Evolutionary conservation across 371 early-diverging fungal genomes (phyloP).

Genomic region (Rhizopus microsporus): DNA sequence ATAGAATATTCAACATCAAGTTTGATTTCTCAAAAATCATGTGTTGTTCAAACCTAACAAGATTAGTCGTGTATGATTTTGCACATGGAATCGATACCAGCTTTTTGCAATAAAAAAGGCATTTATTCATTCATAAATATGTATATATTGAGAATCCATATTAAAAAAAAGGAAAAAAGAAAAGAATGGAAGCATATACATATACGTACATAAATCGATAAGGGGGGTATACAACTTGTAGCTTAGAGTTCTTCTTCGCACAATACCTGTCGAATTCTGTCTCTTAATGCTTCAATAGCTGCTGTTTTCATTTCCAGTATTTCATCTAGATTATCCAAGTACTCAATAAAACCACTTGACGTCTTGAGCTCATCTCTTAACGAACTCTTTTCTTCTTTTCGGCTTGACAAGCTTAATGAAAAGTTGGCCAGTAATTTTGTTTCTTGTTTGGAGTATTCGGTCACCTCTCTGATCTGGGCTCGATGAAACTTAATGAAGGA

Average conservation of each 20-base stretch:
- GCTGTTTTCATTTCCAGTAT: conserved; percentile 59
- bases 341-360: conserved; percentile 41
- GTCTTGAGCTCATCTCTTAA: conserved; percentile 24
- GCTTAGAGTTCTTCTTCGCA: conserved; percentile 31
- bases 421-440: conserved; percentile 79
- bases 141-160: no score
- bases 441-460: conserved; percentile 80
- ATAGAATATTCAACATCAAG: conserved; percentile 85
- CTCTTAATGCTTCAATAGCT: conserved; percentile 51
- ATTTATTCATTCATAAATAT: not conserved
- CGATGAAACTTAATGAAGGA: conserved; percentile 80
- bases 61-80: conserved; percentile 82
- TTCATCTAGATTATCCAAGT: conserved; percentile 61
- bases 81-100: conserved; percentile 65
- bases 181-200: no score
- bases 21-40: conserved; percentile 81
- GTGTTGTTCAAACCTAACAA: conserved; percentile 77
- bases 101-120: conserved; percentile 38
- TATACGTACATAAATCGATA: no score
- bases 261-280: conserved; percentile 40
- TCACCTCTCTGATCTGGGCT: conserved; percentile 76
- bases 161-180: no score
- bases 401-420: conserved; percentile 45
- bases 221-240: no score
- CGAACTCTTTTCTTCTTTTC: conserved; percentile 1